Conservation (phyloP, 805 yeast genomes). For the Hanseniaspora mollemarum region DNA sequence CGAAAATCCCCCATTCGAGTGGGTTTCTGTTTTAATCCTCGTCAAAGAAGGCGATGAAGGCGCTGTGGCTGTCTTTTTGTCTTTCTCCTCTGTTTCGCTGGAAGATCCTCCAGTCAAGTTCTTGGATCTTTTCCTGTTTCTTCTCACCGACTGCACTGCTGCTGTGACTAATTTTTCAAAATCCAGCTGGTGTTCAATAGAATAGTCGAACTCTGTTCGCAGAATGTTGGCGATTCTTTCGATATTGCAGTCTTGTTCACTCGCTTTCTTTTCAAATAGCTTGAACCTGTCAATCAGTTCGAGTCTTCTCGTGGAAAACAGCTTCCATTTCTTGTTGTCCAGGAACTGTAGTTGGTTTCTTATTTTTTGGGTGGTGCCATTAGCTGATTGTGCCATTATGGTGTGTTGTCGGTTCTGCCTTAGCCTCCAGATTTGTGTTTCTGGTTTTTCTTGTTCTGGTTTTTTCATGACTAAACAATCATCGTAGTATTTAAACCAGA, state of each 20-base stretch:
- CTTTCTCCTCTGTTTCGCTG: no score
- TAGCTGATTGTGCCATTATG: constrained; percentile 20
- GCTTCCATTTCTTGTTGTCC: constrained; percentile 79
- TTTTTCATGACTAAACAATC: not conserved
- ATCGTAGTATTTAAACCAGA: no score
- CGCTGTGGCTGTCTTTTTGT: not conserved
- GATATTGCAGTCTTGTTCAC: constrained; percentile 82
- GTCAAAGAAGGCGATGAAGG: not conserved
- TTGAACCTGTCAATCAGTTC: constrained; percentile 72
- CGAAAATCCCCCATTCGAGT: not conserved
- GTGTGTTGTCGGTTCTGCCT: constrained; percentile 7
- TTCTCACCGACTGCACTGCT: constrained; percentile 82
- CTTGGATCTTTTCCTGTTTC: constrained; percentile 63
- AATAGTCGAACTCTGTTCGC: constrained; percentile 66
- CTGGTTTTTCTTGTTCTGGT: not conserved
- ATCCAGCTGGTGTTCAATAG: constrained; percentile 47
- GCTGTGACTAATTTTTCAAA: constrained; percentile 85
- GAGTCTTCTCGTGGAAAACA: constrained; percentile 77
- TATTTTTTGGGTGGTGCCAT: constrained; percentile 35
- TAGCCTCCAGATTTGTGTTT: not conserved
- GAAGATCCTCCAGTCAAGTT: constrained; percentile 2
- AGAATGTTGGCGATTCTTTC: constrained; percentile 64
- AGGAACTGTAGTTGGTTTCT: constrained; percentile 52
- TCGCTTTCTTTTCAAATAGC: constrained; percentile 59
- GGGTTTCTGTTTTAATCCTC: not conserved